Base-by-base conservation (phyloP, 1,284 basidiomycete genomes). In the Pascua sp. region DNA sequence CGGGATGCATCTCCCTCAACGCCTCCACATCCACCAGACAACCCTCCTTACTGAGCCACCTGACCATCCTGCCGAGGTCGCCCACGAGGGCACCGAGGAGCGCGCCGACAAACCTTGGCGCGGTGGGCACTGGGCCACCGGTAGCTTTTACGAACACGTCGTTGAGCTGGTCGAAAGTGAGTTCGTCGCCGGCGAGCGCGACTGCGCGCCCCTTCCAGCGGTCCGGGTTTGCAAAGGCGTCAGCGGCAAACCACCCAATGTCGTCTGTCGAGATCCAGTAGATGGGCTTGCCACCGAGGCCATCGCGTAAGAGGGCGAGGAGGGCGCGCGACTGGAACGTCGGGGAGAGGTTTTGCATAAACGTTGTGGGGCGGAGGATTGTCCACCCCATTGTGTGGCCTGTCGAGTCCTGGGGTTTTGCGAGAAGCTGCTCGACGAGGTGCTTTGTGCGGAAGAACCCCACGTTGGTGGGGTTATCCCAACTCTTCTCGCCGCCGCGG, bases 401-500 rank as follows among this genome's bases (percentile, higher is more conserved):
- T 11, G 32, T 41, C 50, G 41, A 40, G 44, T n/a, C n/a, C 38
- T 1, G 62, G 45, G 3, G 47, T 12, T 5, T 51, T 48, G 38
- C 47, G 13, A 63, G 56, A 41, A 60, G 47, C 36, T 48, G 47
- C 51, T 63, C 62, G 43, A 63, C 47, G 5, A 24, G 11, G 46
- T 60, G 44, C 51, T 63, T 63, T 42, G 56, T 58, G 42, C 42
- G 40, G 56, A 63, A 63, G 41, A 61, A 59, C 9, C 59, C 56
- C n/a, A 63, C 44, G 16, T 16, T 2, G 1, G 62, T 63, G 13
- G 53, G 56, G 47, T 50, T 50, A 16, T 38, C 16, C 56, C 56
- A 58, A 4, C 56, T 58, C 38, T 60, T 56, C 47, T 61, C 40
- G 24, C 62, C 66, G 1, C 67, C 70, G 17, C 66, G 65, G 49